Base-by-base conservation (phyloP, 2,329 filamentous ascomycete species). In the Sclerotinia trifoliorum region DNA sequence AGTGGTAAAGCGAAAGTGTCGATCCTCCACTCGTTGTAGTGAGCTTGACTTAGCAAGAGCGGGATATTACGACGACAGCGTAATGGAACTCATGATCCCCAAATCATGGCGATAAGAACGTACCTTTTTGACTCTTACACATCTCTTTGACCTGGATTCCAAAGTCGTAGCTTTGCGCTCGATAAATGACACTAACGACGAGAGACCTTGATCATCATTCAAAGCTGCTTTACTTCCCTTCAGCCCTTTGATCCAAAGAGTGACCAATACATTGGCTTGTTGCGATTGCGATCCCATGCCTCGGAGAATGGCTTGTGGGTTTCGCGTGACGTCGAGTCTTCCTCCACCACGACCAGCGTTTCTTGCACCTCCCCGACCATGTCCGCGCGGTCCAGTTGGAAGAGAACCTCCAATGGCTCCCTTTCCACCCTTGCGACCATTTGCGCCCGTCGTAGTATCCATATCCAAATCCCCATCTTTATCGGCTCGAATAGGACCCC, bases 101-200 rank as follows among this genome's bases (percentile, higher is more conserved):
- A 80, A 81, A 81, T 81, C 77, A 78, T 74, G 76, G 77, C 76
- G 73, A 75, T 79, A 80, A 79, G 90, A 79, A 90, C 89, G 87
- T 91, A 93, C 91, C 88, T 92, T 92, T 81, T 87, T 88, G 71
- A 94, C 88, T 77, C 84, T 87, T 74, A 91, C 82, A 73, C 82
- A 81, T 65, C 70, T 75, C 44, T 74, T 75, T 65, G 74, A 74
- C 75, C 84, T 82, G 75, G 80, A 76, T 70, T 78, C 75, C 77
- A 87, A 81, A 72, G 83, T 80, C 67, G 84, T 83, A 58, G 90
- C 85, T 78, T 92, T 92, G 75, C 88, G 86, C 79, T 93, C 89
- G 71, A 93, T 80, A 76, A 92, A 93, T 63, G 82, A 81, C 65
- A 93, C 78, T 42, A 93, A 81, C 69, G 86, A 85, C 69, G 84